phyloP scores from a whole-genome alignment of 805 yeast genomes.

The Candida montana region DNA sequence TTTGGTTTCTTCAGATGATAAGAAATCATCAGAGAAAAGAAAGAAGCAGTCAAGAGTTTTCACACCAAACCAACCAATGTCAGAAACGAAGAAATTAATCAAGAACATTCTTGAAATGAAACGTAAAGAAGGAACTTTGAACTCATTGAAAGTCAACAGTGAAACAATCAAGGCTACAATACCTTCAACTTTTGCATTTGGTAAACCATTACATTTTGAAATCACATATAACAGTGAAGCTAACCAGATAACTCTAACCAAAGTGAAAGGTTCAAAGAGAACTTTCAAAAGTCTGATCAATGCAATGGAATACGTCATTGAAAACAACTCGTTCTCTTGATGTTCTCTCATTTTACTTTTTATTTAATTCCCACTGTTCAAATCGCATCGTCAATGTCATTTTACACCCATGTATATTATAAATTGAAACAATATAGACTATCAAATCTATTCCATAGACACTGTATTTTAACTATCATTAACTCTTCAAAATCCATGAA shows the following conservation, averaged over 20 bases:
- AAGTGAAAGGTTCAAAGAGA: conserved; percentile 41
- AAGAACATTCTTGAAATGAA: conserved; percentile 40
- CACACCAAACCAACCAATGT: conserved; percentile 16
- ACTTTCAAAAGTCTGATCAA: conserved; percentile 39
- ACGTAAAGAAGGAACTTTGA: conserved; percentile 45
- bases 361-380: too few species aligned
- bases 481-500: too few species aligned
- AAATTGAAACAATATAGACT: background rate
- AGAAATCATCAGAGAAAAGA: conserved; percentile 8
- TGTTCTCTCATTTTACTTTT: too few species aligned
- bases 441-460: background rate
- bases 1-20: conserved; percentile 16
- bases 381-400: too few species aligned
- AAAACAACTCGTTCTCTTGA: conserved; percentile 25
- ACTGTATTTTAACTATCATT: too few species aligned
- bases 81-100: conserved; percentile 20
- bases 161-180: conserved; percentile 41
- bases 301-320: conserved; percentile 40
- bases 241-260: conserved; percentile 35
- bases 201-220: conserved; percentile 42
- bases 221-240: conserved; percentile 37
- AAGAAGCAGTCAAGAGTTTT: conserved; percentile 9
- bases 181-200: conserved; percentile 41
- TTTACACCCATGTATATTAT: background rate
- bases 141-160: conserved; percentile 38